A percentile compares a stretch with the other conserved stretches of the same genome.
phyloP scores from a whole-genome alignment of 257 asterid genomes.

The Fraxinus pennsylvanica region DNA sequence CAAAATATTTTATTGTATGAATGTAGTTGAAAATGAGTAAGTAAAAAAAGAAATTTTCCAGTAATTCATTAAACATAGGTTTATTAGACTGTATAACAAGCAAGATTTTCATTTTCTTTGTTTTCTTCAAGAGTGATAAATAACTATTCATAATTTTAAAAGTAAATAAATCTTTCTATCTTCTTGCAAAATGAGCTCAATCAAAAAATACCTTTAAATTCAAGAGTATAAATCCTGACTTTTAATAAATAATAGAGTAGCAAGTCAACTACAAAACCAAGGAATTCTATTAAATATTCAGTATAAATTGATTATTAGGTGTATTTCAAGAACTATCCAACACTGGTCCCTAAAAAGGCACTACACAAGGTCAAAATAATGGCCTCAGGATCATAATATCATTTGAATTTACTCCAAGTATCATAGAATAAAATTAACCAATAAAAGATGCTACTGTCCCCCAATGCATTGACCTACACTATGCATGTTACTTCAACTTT shows the following conservation, averaged over 20 bases:
- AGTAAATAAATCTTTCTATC: neutral
- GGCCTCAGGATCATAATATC: constrained; percentile 37
- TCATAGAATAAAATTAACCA: constrained; percentile 9
- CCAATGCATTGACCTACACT: neutral
- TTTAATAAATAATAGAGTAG: neutral
- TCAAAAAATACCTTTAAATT: neutral
- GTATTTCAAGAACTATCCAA: constrained; percentile 1
- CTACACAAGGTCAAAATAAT: constrained; percentile 39
- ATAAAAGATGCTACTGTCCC: neutral
- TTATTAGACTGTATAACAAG: neutral
- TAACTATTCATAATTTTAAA: neutral
- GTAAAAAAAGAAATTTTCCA: too few relatives aligned
- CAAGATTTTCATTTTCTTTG: neutral
- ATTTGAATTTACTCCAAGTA: constrained; percentile 23
- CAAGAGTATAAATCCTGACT: neutral
- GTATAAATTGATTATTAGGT: neutral
- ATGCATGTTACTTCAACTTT: neutral
- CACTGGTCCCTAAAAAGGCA: constrained; percentile 32
- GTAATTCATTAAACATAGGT: too few relatives aligned
- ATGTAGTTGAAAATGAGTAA: too few relatives aligned
- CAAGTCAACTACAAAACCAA: constrained; percentile 6
- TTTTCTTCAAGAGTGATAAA: neutral
- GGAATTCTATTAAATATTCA: neutral
- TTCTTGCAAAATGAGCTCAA: neutral
- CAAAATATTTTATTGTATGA: too few relatives aligned